Percentiles rank a stretch among this genome's conserved stretches.
Evolutionary conservation across 352 stramenopile genomes (phyloP).

Genomic region (Pythium sp.): DNA sequence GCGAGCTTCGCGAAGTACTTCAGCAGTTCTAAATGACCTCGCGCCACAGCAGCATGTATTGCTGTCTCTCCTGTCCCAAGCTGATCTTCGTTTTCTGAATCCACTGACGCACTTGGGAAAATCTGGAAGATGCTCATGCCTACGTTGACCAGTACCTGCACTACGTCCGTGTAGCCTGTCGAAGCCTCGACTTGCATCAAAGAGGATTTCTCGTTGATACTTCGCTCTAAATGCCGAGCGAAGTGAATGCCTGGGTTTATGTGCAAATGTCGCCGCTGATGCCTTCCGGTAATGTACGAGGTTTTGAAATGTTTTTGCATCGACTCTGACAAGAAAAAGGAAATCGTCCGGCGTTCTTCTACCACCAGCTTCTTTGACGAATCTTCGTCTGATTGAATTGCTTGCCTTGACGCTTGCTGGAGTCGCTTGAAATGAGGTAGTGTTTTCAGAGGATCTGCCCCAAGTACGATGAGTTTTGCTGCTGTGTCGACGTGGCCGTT

Average conservation of each 20-base stretch:
- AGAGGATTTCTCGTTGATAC: slow-evolving; percentile 37
- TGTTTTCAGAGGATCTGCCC: slow-evolving; percentile 41
- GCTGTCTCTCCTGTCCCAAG: slow-evolving; percentile 29
- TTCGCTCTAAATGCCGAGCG: slow-evolving; percentile 39
- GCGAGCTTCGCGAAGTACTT: slow-evolving; percentile 36
- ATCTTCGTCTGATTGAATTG: neutral
- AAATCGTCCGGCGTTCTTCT: neutral
- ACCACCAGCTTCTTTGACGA: neutral
- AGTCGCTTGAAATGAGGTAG: slow-evolving; percentile 31
- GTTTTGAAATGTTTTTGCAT: slow-evolving; percentile 26
- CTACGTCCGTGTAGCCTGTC: slow-evolving; percentile 32
- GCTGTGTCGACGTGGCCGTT: slow-evolving; percentile 54
- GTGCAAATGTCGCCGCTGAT: neutral
- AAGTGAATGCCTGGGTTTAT: slow-evolving; percentile 26
- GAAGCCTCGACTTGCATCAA: slow-evolving; percentile 40
- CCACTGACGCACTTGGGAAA: neutral
- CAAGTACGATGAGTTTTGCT: slow-evolving; percentile 53
- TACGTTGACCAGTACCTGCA: slow-evolving; percentile 35
- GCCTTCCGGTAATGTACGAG: slow-evolving; percentile 3
- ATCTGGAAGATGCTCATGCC: slow-evolving; percentile 43
- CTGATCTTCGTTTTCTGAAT: neutral
- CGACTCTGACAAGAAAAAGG: slow-evolving; percentile 22
- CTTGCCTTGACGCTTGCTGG: slow-evolving; percentile 6
- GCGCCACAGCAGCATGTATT: slow-evolving; percentile 49
- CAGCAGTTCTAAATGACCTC: slow-evolving; percentile 44